Evolutionary conservation across 306 rosid species (phyloP).

Genomic region (Argentina anserina): DNA sequence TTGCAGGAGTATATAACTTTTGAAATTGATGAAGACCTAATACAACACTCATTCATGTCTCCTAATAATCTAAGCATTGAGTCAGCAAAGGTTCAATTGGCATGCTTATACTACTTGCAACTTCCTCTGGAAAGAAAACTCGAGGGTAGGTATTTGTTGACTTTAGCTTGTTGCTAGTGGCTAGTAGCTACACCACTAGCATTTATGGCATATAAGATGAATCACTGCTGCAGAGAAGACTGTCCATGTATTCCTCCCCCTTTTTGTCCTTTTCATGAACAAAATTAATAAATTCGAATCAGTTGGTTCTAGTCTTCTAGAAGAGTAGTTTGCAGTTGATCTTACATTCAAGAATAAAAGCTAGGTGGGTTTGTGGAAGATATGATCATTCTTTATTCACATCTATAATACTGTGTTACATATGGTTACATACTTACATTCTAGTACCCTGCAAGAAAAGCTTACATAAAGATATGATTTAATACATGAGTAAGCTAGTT

Average conservation of each 20-base stretch:
- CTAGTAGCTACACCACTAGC: not conserved
- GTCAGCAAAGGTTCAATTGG: slow-evolving; percentile 63
- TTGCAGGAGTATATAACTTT: slow-evolving; percentile 51
- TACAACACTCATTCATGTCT: slow-evolving; percentile 39
- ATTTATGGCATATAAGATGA: slow-evolving; percentile 10
- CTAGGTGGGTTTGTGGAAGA: not conserved
- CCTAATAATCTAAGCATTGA: slow-evolving; percentile 48
- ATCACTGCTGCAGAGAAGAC: slow-evolving; percentile 15
- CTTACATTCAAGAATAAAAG: not conserved
- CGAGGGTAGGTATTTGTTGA: slow-evolving; percentile 55
- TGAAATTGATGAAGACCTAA: slow-evolving; percentile 55
- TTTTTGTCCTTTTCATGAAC: not conserved
- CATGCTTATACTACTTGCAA: slow-evolving; percentile 77
- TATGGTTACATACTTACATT: not conserved
- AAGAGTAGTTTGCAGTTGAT: not conserved
- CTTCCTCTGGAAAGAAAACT: slow-evolving; percentile 67
- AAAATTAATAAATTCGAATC: not conserved
- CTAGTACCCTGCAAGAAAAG: not conserved
- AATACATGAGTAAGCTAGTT: not conserved
- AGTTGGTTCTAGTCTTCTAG: not conserved
- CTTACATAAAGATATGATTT: not conserved
- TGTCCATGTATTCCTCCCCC: not conserved
- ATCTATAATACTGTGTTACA: not conserved
- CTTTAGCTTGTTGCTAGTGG: slow-evolving; percentile 8
- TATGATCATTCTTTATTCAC: not conserved